phyloP scores from a whole-genome alignment of 2,329 filamentous ascomycete genomes.

The Neoscytalidium dimidiatum region DNA sequence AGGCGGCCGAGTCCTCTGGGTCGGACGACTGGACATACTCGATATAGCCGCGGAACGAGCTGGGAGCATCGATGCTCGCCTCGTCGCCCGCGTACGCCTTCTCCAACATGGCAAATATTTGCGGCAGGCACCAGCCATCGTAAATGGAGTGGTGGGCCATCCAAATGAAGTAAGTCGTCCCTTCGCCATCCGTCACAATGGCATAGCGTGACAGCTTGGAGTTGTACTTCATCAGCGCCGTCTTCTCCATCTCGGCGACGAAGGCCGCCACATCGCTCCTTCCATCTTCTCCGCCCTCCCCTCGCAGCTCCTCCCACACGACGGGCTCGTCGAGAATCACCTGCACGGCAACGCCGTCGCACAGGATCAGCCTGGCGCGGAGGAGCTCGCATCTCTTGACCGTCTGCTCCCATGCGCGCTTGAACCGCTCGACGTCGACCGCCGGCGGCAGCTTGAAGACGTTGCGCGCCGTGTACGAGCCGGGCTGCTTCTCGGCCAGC shows the following conservation, averaged over 20 bases:
- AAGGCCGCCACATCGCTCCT: neutral
- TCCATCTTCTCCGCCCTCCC: neutral
- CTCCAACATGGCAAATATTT: neutral
- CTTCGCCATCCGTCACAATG: neutral
- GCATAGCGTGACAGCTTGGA: neutral
- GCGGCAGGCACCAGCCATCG: conserved; percentile 2
- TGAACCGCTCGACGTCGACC: conserved; percentile 31
- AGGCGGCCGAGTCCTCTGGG: neutral
- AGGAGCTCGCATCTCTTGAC: conserved; percentile 62
- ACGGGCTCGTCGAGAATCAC: neutral
- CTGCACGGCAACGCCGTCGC: conserved; percentile 26
- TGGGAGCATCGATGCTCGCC: neutral
- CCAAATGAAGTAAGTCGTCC: neutral
- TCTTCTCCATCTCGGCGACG: neutral
- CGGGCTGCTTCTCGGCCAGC: conserved; percentile 44
- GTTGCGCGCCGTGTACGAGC: conserved; percentile 42
- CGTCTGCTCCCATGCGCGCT: conserved; percentile 49
- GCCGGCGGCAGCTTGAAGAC: conserved; percentile 31
- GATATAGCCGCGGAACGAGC: neutral
- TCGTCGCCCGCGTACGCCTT: neutral
- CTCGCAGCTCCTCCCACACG: neutral
- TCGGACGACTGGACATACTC: neutral
- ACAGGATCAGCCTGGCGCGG: conserved; percentile 64
- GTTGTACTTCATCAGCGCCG: neutral
- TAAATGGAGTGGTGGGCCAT: neutral